Percentiles rank a stretch among this genome's conserved stretches.
Conservation (phyloP, 2,329 filamentous ascomycete genomes). For the Neocucurbitaria cava region DNA sequence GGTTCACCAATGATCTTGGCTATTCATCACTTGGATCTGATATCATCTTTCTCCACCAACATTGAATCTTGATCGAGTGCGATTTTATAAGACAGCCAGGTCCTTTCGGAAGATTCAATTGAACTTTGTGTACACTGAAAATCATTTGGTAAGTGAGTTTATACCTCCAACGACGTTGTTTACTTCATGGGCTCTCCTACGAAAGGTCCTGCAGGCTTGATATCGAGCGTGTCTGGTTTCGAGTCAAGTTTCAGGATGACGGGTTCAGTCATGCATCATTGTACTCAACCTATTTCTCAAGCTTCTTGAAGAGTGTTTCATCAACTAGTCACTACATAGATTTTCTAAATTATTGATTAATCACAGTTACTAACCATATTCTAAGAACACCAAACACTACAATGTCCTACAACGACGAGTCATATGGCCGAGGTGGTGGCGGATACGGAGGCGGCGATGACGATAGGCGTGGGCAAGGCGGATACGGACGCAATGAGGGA, state of each 20-base stretch:
- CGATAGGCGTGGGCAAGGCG: constrained; percentile 21
- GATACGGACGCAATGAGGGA: constrained; percentile 21
- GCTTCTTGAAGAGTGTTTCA: too few relatives aligned
- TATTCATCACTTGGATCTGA: too few relatives aligned
- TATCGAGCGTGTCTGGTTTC: too few relatives aligned
- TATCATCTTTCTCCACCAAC: background rate
- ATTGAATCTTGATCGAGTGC: too few relatives aligned
- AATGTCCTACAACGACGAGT: constrained; percentile 38
- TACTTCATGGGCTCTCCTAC: too few relatives aligned
- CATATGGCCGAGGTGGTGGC: constrained; percentile 17
- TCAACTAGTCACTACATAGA: too few relatives aligned
- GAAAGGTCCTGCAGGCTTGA: too few relatives aligned
- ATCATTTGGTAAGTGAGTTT: background rate
- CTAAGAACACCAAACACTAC: background rate
- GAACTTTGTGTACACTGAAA: background rate
- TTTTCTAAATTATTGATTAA: too few relatives aligned
- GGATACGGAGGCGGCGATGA: constrained; percentile 13
- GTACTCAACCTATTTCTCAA: too few relatives aligned
- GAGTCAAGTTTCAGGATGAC: too few relatives aligned
- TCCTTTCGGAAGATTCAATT: background rate
- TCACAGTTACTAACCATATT: background rate
- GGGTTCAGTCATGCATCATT: too few relatives aligned
- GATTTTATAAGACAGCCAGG: background rate
- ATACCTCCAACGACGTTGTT: background rate
- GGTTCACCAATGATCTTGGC: background rate